phyloP scores from a whole-genome alignment of 176 grass and related monocot genomes.

The Carex pumila region DNA sequence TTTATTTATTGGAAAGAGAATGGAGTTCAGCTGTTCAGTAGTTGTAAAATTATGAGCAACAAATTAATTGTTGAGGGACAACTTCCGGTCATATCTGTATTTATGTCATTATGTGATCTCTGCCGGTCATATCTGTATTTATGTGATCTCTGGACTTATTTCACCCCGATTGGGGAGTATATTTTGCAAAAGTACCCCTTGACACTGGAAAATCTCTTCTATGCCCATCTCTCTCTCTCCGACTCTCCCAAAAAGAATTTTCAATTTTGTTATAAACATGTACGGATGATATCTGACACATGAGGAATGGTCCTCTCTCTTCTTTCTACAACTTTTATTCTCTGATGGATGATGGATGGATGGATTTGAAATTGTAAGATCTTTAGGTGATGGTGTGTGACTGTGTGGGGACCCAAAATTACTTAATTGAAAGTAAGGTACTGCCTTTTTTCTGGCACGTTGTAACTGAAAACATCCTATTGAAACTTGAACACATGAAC shows the following conservation, averaged over 20 bases:
- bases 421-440: slow-evolving; percentile 6
- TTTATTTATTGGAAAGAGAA: neutral
- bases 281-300: slow-evolving; percentile 9
- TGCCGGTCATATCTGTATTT: neutral
- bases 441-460: neutral
- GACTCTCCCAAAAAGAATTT: neutral
- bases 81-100: neutral
- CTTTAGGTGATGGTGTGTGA: slow-evolving; percentile 15
- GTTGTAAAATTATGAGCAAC: neutral
- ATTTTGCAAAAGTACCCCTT: slow-evolving; percentile 2
- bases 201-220: neutral
- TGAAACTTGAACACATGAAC: neutral
- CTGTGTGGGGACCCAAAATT: slow-evolving; percentile 26
- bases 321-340: neutral
- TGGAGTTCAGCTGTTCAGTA: neutral
- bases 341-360: slow-evolving; percentile 15
- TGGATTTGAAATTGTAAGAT: slow-evolving; percentile 18
- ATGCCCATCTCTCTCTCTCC: neutral
- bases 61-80: neutral
- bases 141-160: neutral
- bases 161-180: neutral
- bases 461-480: neutral
- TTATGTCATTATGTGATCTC: neutral
- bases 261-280: slow-evolving; percentile 7
- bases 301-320: slow-evolving; percentile 16